These are phyloP conservation scores for Paraurostyla sp. DNA, from an alignment of 73 alveolate genomes.

Conservation along the genomic window DNA sequence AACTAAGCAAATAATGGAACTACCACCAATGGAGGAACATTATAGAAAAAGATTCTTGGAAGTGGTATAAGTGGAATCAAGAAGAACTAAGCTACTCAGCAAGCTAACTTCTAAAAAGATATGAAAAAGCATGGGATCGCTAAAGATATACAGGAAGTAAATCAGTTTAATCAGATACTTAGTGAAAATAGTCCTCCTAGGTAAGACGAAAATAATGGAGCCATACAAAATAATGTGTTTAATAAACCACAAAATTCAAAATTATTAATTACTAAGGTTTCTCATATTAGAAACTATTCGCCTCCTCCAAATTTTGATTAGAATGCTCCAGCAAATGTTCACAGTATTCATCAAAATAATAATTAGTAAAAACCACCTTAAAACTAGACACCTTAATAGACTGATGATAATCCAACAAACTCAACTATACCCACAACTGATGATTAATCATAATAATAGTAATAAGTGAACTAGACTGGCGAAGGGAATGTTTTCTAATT, in stretches of 20 bases:
- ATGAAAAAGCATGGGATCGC: constrained; percentile 55
- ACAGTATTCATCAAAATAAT: neutral
- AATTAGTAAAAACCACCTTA: neutral
- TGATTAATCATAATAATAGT: neutral
- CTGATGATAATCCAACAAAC: constrained; percentile 32
- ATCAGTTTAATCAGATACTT: neutral
- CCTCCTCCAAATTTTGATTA: constrained; percentile 54
- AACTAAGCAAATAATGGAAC: neutral
- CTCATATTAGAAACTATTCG: constrained; percentile 43
- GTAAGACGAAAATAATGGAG: neutral
- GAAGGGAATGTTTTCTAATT: constrained; percentile 12
- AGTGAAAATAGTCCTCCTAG: constrained; percentile 21
- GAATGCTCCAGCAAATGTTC: neutral
- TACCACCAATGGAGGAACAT: neutral
- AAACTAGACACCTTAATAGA: too few relatives aligned
- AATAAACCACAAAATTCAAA: neutral
- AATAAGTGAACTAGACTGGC: neutral
- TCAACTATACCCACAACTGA: too few relatives aligned
- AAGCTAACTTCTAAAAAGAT: neutral
- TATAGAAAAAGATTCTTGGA: constrained; percentile 12
- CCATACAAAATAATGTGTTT: neutral
- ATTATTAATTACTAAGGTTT: neutral
- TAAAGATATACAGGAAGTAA: constrained; percentile 43
- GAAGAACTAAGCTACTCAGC: neutral
- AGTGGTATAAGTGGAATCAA: constrained; percentile 7